phyloP scores from a whole-genome alignment of 768 basidiomycete genomes.

The Galerina sulciceps region DNA sequence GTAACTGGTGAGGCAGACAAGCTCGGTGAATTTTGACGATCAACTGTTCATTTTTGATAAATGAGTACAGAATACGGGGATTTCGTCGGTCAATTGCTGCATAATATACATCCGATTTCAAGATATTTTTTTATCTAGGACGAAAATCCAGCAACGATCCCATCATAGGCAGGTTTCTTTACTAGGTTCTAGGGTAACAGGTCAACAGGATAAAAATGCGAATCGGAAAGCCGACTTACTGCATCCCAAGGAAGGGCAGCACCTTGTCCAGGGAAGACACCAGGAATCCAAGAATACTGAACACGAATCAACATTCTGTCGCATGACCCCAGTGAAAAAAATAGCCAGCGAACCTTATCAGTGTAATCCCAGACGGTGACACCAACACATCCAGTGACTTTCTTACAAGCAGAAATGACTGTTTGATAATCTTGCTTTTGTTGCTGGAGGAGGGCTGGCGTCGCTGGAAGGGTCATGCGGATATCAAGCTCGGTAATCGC shows the following conservation, averaged over 20 bases:
- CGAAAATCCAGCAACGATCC: slow-evolving; percentile 42
- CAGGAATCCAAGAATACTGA: slow-evolving; percentile 46
- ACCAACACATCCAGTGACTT: slow-evolving; percentile 43
- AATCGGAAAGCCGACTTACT: slow-evolving; percentile 17
- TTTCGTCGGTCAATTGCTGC: too few species aligned
- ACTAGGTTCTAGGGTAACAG: slow-evolving; percentile 35
- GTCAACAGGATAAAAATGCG: background rate
- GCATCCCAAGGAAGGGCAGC: slow-evolving; percentile 45
- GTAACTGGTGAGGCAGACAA: too few species aligned
- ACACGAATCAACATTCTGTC: background rate
- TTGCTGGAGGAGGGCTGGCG: slow-evolving; percentile 50
- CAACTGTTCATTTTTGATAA: too few species aligned
- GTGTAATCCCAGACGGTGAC: slow-evolving; percentile 53
- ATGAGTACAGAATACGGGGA: too few species aligned
- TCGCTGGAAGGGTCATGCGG: slow-evolving; percentile 59
- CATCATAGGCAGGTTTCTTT: slow-evolving; percentile 50
- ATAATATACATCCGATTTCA: too few species aligned
- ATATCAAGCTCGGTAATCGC: slow-evolving; percentile 74
- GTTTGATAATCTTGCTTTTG: slow-evolving; percentile 62
- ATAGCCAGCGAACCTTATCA: slow-evolving; percentile 33
- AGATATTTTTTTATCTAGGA: background rate
- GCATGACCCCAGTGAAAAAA: background rate
- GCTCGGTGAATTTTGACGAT: too few species aligned
- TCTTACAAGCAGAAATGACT: slow-evolving; percentile 58
- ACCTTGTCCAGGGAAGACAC: slow-evolving; percentile 40